These are phyloP conservation scores for Ophiocordyceps camponoti-leonardi DNA, from an alignment of 2,329 filamentous ascomycete genomes.

Conservation along the genomic window DNA sequence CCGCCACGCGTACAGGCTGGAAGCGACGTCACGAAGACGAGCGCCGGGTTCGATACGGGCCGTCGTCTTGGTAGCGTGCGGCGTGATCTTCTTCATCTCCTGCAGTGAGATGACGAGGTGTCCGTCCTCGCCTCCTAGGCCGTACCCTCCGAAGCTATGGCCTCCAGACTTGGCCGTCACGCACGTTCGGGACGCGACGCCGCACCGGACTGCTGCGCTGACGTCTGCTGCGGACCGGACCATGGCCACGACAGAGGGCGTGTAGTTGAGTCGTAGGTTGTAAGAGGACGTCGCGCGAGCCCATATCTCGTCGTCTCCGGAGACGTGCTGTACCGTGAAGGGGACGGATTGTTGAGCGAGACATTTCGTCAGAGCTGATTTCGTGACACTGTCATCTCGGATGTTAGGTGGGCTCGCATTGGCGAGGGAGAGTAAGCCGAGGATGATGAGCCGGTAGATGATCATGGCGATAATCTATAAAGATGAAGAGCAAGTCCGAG, in stretches of 20 bases:
- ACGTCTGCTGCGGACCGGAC: background rate
- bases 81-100: background rate
- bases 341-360: too few relatives aligned
- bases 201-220: background rate
- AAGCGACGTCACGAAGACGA: slow-evolving; percentile 19
- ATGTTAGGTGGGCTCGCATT: too few relatives aligned
- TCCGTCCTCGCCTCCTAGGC: background rate
- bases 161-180: background rate
- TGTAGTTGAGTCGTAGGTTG: background rate
- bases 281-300: background rate
- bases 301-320: too few relatives aligned
- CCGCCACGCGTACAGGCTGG: slow-evolving; percentile 13
- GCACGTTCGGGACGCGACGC: background rate
- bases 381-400: too few relatives aligned
- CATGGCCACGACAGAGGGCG: background rate
- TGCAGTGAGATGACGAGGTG: slow-evolving; percentile 33
- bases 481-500: too few relatives aligned
- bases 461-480: too few relatives aligned
- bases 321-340: too few relatives aligned
- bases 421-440: too few relatives aligned
- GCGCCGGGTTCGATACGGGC: background rate
- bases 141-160: background rate
- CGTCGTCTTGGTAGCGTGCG: background rate
- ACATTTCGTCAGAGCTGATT: too few relatives aligned
- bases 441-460: too few relatives aligned